A percentile compares a stretch with the other conserved stretches of the same genome.
These are phyloP conservation scores for Nigrospora oryzae DNA, from an alignment of 2,329 filamentous ascomycete genomes.

Conservation along the genomic window DNA sequence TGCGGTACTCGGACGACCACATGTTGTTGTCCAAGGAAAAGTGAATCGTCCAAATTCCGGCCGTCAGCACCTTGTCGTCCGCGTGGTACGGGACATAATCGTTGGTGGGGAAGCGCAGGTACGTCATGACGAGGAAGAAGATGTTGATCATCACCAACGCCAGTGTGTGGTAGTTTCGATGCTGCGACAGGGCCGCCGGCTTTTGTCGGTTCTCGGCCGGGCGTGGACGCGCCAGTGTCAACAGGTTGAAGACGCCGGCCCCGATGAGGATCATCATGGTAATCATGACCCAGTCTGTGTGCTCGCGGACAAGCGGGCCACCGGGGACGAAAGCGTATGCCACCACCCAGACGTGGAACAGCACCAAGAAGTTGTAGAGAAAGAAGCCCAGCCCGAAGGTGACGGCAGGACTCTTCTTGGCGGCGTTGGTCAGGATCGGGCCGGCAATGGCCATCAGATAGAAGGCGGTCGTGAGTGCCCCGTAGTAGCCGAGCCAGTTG, in stretches of 20 bases:
- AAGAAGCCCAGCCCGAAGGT: conserved; percentile 87
- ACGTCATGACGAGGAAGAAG: conserved; percentile 71
- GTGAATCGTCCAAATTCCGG: conserved; percentile 98
- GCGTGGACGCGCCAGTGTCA: conserved; percentile 32
- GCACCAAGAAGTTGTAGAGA: conserved; percentile 83
- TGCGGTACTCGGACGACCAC: conserved; percentile 94
- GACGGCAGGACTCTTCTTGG: conserved; percentile 65
- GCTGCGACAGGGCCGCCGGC: conserved; percentile 22
- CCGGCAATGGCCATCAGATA: conserved; percentile 78
- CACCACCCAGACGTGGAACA: conserved; percentile 99
- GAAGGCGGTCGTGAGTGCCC: conserved; percentile 63
- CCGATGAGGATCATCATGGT: conserved; percentile 79
- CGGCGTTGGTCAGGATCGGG: conserved; percentile 66
- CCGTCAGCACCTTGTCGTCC: conserved; percentile 79
- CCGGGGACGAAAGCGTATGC: conserved; percentile 97
- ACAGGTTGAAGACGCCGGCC: conserved; percentile 70
- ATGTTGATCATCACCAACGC: conserved; percentile 71
- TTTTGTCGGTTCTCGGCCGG: neutral
- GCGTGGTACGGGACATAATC: conserved; percentile 87
- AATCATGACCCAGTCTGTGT: conserved; percentile 92
- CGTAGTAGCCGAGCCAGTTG: conserved; percentile 87
- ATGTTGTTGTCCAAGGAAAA: conserved; percentile 97
- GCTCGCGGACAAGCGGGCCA: conserved; percentile 84
- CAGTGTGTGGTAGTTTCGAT: conserved; percentile 43
- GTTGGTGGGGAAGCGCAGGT: conserved; percentile 85